These are phyloP conservation scores for Cladophialophora immunda DNA, from an alignment of 2,329 filamentous ascomycete species.

Conservation along the genomic window DNA sequence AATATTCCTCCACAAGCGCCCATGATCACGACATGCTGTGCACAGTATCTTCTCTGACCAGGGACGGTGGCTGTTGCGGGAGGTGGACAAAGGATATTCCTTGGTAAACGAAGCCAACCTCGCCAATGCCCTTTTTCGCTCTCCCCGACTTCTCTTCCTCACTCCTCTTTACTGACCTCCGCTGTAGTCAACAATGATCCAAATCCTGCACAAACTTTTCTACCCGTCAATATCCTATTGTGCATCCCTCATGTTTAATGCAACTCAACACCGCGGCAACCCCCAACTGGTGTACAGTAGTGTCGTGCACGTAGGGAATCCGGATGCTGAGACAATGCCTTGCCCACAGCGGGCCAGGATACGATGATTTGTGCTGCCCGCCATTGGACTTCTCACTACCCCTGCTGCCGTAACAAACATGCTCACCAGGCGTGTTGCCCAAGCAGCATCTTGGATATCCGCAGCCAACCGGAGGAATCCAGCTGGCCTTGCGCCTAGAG, in stretches of 20 bases:
- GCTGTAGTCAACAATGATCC: constrained; percentile 3
- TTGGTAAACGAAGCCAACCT: no score
- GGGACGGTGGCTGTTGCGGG: background rate
- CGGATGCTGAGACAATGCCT: background rate
- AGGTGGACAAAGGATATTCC: background rate
- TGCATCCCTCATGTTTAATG: constrained; percentile 39
- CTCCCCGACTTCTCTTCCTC: background rate
- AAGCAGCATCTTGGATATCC: background rate
- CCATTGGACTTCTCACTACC: background rate
- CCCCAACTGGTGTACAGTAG: constrained; percentile 9
- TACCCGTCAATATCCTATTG: background rate
- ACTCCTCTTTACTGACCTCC: constrained; percentile 5
- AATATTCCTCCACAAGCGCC: constrained; percentile 36
- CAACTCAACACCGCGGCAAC: constrained; percentile 41
- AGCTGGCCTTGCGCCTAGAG: background rate
- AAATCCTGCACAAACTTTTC: constrained; percentile 1
- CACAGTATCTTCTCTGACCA: background rate
- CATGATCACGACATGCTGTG: background rate
- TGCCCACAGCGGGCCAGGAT: background rate
- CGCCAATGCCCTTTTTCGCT: no score
- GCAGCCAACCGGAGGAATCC: background rate
- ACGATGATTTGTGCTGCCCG: background rate
- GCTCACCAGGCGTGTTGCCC: background rate
- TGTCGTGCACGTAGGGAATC: background rate
- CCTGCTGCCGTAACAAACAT: background rate